Base-by-base conservation (phyloP, 225 moss, liverwort and hornwort genomes). In the Marchantia paleacea region DNA sequence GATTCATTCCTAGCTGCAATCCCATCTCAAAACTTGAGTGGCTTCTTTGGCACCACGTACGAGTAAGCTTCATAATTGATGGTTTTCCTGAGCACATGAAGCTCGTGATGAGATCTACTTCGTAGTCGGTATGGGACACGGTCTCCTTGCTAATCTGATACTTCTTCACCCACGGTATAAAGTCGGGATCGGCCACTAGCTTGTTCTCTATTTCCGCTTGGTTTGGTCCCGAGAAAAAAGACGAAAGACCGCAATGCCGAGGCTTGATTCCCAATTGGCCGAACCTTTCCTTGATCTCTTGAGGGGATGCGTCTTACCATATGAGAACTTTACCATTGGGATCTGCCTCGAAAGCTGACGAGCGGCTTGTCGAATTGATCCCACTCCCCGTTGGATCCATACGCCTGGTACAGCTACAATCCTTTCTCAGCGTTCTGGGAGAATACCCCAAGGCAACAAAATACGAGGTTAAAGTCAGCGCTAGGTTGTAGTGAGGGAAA, bases 341-440 rank as follows among this genome's bases (percentile, higher is more conserved):
- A 79, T 95, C 95, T 18, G 92, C 86, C 78, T 89, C 95, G 10
- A 88, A 76, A 18, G 86, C 89, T 54, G 92, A 92, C 28, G 85
- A 80, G 58, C 95, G 91, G 52, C 81, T 92, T 99, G 76, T 99
- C 99, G 58, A 99, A 99, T 78, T 94, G 92, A 10, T 90, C 85
- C 99, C 99, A 99, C 89, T 99, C 93, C 3, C 99, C 99, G 72
- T 61, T 85, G 0, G 99, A 99, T 58, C 99, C 99, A n/a, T 92
- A 92, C 14, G 99, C 95, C 26, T 61, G 75, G 79, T 94, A 99
- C n/a, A 99, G 66, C 75, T 85, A 85, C 2, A 87, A 82, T 12
- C 99, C 99, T 78, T 92, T 95, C n/a, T n/a, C n/a, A n/a, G n/a
- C n/a, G n/a, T n/a, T n/a, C n/a, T n/a, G n/a, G n/a, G n/a, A n/a